A percentile compares a stretch with the other conserved stretches of the same genome.
phyloP scores from a whole-genome alignment of 2,329 filamentous ascomycete genomes.

The Penicillium hordei region DNA sequence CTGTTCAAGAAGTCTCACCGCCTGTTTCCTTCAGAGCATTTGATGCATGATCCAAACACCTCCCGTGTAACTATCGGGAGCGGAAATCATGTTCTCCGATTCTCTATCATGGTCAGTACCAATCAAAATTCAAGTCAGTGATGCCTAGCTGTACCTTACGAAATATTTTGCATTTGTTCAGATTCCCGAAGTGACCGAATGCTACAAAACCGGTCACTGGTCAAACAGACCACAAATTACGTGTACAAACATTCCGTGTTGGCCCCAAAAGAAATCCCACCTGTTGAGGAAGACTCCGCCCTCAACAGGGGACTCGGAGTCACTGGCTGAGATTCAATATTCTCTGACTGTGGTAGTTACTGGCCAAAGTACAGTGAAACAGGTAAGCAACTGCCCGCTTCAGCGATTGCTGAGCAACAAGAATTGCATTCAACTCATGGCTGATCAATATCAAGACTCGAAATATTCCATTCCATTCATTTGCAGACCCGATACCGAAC shows the following conservation, averaged over 20 bases:
- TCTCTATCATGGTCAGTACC: constrained; percentile 1
- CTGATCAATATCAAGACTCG: not conserved
- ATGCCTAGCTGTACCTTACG: not conserved
- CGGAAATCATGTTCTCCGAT: not conserved
- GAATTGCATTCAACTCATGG: not conserved
- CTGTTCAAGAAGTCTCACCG: not conserved
- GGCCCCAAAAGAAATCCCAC: not conserved
- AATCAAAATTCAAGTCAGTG: not conserved
- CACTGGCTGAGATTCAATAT: not conserved
- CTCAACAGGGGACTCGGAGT: not conserved
- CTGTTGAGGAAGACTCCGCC: not conserved
- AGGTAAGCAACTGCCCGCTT: not conserved
- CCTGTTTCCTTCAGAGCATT: not conserved
- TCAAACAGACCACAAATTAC: not conserved
- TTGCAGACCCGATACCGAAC: not conserved
- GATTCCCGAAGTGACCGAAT: constrained; percentile 1
- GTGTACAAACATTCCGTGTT: not conserved
- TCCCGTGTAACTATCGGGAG: constrained; percentile 7
- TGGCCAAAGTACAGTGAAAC: not conserved
- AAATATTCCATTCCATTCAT: not conserved
- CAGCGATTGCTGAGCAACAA: not conserved
- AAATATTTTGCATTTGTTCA: not conserved
- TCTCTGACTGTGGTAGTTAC: not conserved
- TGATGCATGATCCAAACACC: not conserved
- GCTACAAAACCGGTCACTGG: constrained; percentile 1